phyloP scores from a whole-genome alignment of 2,329 filamentous ascomycete genomes.

The Rasamsonia emersonii region DNA sequence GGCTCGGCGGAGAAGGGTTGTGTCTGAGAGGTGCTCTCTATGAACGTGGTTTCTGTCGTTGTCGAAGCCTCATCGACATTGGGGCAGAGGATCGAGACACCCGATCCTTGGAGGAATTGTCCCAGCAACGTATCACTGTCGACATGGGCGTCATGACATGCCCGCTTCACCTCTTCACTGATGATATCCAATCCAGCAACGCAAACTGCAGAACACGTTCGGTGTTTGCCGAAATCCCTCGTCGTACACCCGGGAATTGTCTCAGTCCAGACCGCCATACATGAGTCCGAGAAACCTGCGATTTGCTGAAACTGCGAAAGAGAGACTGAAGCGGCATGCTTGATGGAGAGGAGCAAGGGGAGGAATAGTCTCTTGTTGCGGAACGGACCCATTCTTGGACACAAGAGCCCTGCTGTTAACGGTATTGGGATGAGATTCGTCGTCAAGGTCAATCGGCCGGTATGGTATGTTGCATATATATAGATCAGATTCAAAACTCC shows the following conservation, averaged over 20 bases:
- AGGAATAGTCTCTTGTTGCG: conserved; percentile 2
- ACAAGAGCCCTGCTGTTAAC: too few relatives aligned
- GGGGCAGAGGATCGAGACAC: conserved; percentile 7
- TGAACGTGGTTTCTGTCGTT: conserved; percentile 2
- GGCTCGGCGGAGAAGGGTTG: conserved; percentile 1
- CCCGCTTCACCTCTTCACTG: conserved; percentile 5
- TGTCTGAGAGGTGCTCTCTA: neutral
- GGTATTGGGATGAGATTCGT: too few relatives aligned
- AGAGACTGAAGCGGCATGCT: conserved; percentile 4
- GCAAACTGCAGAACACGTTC: conserved; percentile 7
- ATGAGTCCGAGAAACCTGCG: conserved; percentile 4
- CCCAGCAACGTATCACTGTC: conserved; percentile 7
- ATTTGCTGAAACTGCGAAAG: conserved; percentile 10
- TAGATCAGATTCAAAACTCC: too few relatives aligned
- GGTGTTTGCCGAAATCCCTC: conserved; percentile 4
- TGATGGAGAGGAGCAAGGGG: conserved; percentile 2
- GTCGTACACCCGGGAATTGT: conserved; percentile 8
- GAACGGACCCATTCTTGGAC: too few relatives aligned
- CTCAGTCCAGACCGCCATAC: conserved; percentile 7
- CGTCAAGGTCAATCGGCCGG: too few relatives aligned
- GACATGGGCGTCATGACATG: conserved; percentile 5
- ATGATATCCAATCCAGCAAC: conserved; percentile 6
- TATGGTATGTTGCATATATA: too few relatives aligned
- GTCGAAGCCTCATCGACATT: neutral
- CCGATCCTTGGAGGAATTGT: conserved; percentile 6